Percentiles rank a stretch among this genome's conserved stretches.
phyloP scores from a whole-genome alignment of 768 basidiomycete genomes.

The Boletus edulis region DNA sequence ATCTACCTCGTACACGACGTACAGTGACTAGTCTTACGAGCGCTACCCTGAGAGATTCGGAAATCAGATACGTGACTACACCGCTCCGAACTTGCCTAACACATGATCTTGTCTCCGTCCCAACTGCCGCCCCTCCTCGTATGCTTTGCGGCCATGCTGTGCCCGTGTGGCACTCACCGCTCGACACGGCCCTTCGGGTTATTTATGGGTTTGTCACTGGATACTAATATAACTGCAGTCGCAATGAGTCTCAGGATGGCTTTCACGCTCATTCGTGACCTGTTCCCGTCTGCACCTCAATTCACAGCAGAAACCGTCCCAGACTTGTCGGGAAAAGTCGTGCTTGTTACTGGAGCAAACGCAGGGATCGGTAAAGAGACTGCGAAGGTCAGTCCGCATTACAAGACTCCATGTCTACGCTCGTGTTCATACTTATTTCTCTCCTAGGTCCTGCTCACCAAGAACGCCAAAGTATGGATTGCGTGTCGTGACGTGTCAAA shows the following conservation, averaged over 20 bases:
- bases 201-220: too few species aligned
- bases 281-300: neutral
- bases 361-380: slow-evolving; percentile 12
- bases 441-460: slow-evolving; percentile 10
- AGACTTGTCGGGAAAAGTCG: slow-evolving; percentile 11
- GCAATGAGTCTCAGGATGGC: neutral
- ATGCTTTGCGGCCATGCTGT: too few species aligned
- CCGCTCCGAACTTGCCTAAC: too few species aligned
- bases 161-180: too few species aligned
- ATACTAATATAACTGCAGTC: too few species aligned
- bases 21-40: too few species aligned
- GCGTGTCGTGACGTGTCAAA: slow-evolving; percentile 41
- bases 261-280: neutral
- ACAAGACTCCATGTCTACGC: neutral
- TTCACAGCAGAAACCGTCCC: slow-evolving; percentile 4
- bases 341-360: slow-evolving; percentile 8
- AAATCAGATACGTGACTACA: too few species aligned
- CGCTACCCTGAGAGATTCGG: too few species aligned
- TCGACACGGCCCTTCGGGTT: too few species aligned
- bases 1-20: too few species aligned
- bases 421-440: neutral
- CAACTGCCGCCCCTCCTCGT: too few species aligned
- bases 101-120: too few species aligned
- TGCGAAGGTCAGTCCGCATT: slow-evolving; percentile 1
- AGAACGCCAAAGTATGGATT: slow-evolving; percentile 42